Percentiles rank a stretch among this genome's conserved stretches.
Evolutionary conservation across 179 eudicot genomes (phyloP).

Genomic region (Kewa caespitosa): DNA sequence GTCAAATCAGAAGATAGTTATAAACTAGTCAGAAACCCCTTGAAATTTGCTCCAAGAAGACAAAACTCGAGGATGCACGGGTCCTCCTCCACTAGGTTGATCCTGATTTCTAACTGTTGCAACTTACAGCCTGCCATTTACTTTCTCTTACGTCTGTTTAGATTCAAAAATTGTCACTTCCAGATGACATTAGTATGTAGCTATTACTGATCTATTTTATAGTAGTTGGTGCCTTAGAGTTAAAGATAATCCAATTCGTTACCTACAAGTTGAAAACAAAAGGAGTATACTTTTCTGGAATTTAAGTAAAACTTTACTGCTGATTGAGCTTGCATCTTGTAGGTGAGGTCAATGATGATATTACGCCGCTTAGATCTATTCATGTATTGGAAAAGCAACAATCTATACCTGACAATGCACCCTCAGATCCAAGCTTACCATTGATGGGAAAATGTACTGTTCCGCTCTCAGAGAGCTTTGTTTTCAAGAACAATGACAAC

Average conservation of each 20-base stretch:
- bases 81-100: background rate
- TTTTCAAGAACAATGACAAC: slow-evolving; percentile 36
- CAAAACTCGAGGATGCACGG: slow-evolving; percentile 21
- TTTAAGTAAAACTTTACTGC: slow-evolving; percentile 2
- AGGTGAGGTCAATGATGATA: slow-evolving; percentile 25
- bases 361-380: slow-evolving; percentile 15
- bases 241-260: background rate
- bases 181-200: background rate
- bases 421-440: slow-evolving; percentile 16
- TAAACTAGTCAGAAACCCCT: slow-evolving; percentile 9
- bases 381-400: slow-evolving; percentile 28
- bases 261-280: background rate
- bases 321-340: slow-evolving; percentile 12
- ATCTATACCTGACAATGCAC: slow-evolving; percentile 13
- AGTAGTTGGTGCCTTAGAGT: slow-evolving; percentile 8
- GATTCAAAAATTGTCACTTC: background rate
- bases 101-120: background rate
- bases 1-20: slow-evolving; percentile 20
- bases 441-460: slow-evolving; percentile 26
- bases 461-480: slow-evolving; percentile 55
- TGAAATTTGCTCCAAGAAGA: slow-evolving; percentile 28
- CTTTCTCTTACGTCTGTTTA: background rate
- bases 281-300: background rate
- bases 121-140: background rate
- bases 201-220: background rate